Conservation (phyloP, 306 rosid genomes). For the Pueraria montana region DNA sequence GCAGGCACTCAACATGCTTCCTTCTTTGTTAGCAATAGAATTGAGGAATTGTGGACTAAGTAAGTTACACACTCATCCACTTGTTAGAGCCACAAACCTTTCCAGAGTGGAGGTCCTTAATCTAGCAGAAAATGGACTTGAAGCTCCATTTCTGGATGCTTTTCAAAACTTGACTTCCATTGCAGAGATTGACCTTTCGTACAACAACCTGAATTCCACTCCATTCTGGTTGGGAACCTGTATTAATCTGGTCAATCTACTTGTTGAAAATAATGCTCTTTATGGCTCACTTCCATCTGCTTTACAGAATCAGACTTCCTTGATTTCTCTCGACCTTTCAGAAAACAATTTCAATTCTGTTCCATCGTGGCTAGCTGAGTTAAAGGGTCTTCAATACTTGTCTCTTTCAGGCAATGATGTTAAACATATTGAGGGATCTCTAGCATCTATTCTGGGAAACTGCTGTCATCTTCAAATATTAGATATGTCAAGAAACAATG, state of each 20-base stretch:
- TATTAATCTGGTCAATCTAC: background rate
- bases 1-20: background rate
- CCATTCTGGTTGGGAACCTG: background rate
- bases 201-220: background rate
- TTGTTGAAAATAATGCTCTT: background rate
- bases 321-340: conserved; percentile 18
- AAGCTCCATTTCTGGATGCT: background rate
- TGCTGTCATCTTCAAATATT: background rate
- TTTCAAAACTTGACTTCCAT: background rate
- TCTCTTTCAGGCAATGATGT: background rate
- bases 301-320: conserved; percentile 37
- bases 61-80: background rate
- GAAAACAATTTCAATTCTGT: background rate
- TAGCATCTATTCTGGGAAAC: conserved; percentile 2
- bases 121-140: background rate
- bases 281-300: conserved; percentile 28
- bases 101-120: background rate
- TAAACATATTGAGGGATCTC: background rate
- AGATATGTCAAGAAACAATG: conserved; percentile 35
- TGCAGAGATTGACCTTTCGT: background rate
- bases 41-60: background rate
- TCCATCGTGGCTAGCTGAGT: conserved; percentile 34
- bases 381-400: conserved; percentile 8
- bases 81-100: background rate
- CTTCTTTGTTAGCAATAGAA: background rate